Evolutionary conservation across 768 basidiomycete species (phyloP).

Genomic region (Flagelloscypha sp.): DNA sequence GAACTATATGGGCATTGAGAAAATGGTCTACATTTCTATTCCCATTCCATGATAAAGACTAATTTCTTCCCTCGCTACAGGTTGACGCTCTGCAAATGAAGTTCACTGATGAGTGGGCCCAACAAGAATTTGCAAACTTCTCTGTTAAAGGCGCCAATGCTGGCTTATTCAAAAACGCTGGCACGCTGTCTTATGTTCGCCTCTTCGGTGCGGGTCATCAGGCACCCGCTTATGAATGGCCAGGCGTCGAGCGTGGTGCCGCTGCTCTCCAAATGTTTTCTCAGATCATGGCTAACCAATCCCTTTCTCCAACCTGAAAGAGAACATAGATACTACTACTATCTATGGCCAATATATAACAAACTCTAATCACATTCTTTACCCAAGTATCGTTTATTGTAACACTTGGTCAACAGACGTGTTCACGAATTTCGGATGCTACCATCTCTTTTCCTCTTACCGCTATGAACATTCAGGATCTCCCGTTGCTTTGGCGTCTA

Average conservation of each 20-base stretch:
- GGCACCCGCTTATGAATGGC: slow-evolving; percentile 13
- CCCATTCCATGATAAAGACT: not conserved
- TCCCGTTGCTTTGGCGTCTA: no score
- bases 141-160: slow-evolving; percentile 25
- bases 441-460: no score
- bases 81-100: slow-evolving; percentile 23
- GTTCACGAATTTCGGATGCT: no score
- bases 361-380: no score
- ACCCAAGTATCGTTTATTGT: no score
- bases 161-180: slow-evolving; percentile 32
- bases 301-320: slow-evolving; percentile 9
- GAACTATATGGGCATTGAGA: slow-evolving; percentile 29
- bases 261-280: slow-evolving; percentile 28
- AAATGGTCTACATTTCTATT: slow-evolving; percentile 24
- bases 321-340: no score
- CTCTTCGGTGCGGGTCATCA: slow-evolving; percentile 16
- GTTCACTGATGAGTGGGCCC: slow-evolving; percentile 18
- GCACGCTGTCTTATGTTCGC: slow-evolving; percentile 30
- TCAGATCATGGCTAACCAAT: slow-evolving; percentile 16
- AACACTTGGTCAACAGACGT: no score
- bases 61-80: slow-evolving; percentile 6
- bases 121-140: slow-evolving; percentile 23
- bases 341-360: no score
- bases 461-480: no score
- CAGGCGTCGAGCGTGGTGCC: no score